Evolutionary conservation across 2,329 filamentous ascomycete species (phyloP).

Genomic region (Pestalotiopsis sp.): DNA sequence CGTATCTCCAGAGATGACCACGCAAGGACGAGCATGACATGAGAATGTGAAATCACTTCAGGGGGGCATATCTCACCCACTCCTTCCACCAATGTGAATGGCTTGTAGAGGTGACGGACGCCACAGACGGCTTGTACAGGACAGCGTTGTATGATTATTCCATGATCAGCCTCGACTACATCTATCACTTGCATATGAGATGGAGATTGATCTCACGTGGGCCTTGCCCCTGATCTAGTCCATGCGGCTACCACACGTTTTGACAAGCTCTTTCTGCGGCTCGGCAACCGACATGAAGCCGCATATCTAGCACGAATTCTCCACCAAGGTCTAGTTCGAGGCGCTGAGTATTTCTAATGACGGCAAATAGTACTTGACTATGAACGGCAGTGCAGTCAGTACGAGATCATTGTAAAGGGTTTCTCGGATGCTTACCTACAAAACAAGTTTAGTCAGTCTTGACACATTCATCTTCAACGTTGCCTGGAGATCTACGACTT

Average conservation of each 20-base stretch:
- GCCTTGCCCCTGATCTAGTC: neutral
- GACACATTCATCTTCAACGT: neutral
- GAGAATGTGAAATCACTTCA: neutral
- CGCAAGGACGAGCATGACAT: neutral
- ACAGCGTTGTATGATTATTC: neutral
- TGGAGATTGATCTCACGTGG: slow-evolving; percentile 15
- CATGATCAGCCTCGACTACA: neutral
- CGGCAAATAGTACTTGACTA: neutral
- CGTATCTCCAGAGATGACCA: slow-evolving; percentile 15
- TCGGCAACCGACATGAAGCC: neutral
- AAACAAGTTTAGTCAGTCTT: no score
- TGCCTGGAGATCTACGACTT: neutral
- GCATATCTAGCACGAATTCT: neutral
- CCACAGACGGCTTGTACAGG: neutral
- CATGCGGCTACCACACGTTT: neutral
- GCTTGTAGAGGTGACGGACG: neutral
- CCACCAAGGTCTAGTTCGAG: neutral
- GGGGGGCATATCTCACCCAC: neutral
- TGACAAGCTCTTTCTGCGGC: neutral
- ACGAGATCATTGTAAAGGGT: no score
- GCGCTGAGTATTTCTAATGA: neutral
- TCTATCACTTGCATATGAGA: neutral
- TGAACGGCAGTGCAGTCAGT: no score
- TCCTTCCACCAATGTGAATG: neutral
- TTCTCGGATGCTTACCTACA: no score